Evolutionary conservation across 257 asterid genomes (phyloP).

Genomic region (Schizonepeta tenuifolia): DNA sequence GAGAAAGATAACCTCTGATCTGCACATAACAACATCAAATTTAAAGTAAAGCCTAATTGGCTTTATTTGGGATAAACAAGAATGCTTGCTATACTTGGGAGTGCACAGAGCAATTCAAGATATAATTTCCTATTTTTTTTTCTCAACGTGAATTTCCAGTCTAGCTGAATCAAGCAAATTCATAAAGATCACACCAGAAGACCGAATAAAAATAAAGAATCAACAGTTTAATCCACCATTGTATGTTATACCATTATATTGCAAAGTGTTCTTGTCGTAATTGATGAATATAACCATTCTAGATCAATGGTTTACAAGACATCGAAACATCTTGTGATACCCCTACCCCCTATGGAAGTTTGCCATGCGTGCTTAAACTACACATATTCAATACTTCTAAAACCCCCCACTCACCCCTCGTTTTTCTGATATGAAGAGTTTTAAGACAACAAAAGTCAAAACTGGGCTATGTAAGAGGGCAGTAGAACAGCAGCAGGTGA

Average conservation of each 20-base stretch:
- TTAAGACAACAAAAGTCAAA: neutral
- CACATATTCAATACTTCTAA: neutral
- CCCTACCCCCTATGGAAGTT: neutral
- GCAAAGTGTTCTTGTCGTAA: neutral
- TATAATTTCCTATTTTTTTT: neutral
- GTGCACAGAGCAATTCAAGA: constrained; percentile 14
- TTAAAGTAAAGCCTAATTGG: constrained; percentile 14
- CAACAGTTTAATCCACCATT: neutral
- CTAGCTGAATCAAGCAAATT: neutral
- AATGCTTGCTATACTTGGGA: neutral
- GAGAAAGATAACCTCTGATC: too few relatives aligned
- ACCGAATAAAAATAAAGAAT: constrained; percentile 9
- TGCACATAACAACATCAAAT: constrained; percentile 45
- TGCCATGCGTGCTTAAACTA: neutral
- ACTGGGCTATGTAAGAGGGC: neutral
- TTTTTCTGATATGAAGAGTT: neutral
- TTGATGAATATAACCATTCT: neutral
- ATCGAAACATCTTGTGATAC: neutral
- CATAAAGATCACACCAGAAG: constrained; percentile 5
- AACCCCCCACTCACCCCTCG: neutral
- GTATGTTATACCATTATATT: constrained; percentile 13
- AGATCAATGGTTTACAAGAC: constrained; percentile 11
- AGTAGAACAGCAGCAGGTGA: constrained; percentile 8
- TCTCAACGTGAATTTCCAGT: neutral
- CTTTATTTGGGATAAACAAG: constrained; percentile 10